Evolutionary conservation across 148 eudicot genomes (phyloP).

Genomic region (Hydrangea macrophylla): DNA sequence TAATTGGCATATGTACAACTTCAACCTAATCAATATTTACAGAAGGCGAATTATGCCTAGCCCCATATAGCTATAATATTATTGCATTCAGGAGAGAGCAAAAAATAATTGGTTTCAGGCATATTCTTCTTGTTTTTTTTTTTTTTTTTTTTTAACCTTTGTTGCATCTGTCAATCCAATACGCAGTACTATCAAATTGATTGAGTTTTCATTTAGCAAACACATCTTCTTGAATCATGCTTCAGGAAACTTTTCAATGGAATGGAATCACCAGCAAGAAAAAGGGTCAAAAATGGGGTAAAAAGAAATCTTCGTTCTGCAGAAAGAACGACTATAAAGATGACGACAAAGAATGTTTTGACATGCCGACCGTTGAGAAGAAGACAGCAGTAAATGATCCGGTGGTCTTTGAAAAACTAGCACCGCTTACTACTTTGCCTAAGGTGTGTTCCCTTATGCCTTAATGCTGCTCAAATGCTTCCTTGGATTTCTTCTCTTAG

Average conservation of each 20-base stretch:
- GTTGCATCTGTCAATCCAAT: no score
- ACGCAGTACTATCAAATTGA: background rate
- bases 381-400: conserved; percentile 18
- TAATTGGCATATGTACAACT: no score
- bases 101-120: no score
- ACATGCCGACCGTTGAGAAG: conserved; percentile 21
- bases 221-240: background rate
- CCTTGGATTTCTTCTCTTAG: background rate
- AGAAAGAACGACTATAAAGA: conserved; percentile 35
- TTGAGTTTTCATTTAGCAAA: background rate
- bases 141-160: no score
- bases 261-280: conserved; percentile 60
- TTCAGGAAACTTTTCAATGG: conserved; percentile 50
- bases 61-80: no score
- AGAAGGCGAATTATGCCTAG: no score
- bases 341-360: conserved; percentile 27
- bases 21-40: no score
- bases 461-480: background rate
- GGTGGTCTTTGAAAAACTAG: conserved; percentile 65
- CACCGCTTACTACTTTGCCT: conserved; percentile 52
- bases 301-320: conserved; percentile 32
- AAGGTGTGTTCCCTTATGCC: conserved; percentile 41
- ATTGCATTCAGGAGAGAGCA: no score
- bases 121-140: no score
- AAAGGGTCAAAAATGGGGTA: conserved; percentile 68